Base-by-base conservation (phyloP, 2,329 filamentous ascomycete species). In the Alternaria postmessia region DNA sequence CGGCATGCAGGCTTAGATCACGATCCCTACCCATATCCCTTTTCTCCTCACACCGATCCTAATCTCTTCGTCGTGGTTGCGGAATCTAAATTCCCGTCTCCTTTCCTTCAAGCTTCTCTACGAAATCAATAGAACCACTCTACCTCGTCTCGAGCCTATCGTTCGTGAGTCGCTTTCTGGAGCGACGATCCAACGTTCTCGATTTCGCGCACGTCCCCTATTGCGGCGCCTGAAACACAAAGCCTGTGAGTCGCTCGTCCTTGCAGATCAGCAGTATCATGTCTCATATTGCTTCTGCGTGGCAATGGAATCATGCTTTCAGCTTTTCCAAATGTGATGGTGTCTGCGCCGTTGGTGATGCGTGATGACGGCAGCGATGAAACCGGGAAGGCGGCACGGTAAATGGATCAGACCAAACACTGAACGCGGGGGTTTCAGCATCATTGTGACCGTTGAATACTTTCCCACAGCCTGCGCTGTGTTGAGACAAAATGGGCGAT, bases 1-100 rank as follows among this genome's bases (percentile, higher is more conserved):
- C 46, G 46, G 46, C 46, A 49, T 49, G 46, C 32, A 12, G 46
- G 32, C 46, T 49, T 49, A 38, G 32, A 49, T 49, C 46, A 49
- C 5, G 16, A 36, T 38, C 46, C 1, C 46, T 32, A 38, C 20
- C 20, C 1, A 2, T 8, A 49, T 38, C 32, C 46, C 32, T n/a
- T 38, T 24, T 38, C 32, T 18, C 20, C 20, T 38, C 22, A 38
- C 46, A 26, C 8, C 32, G 38, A 7, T 49, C 26, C 20, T 24
- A 8, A 36, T 38, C 32, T 18, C 14, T 38, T n/a, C 1, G 8
- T 26, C 32, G 12, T 12, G 24, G 20, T 16, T 12, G 5, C 5
- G 6, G 7, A 16, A 36, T 36, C 7, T n/a, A 24, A 9, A 22
- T 9, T 49, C 5, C 46, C 32, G 11, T 38, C 18, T 49, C 7